Base-by-base conservation (phyloP, 2,329 filamentous ascomycete genomes). In the Ceratocystis destructans region DNA sequence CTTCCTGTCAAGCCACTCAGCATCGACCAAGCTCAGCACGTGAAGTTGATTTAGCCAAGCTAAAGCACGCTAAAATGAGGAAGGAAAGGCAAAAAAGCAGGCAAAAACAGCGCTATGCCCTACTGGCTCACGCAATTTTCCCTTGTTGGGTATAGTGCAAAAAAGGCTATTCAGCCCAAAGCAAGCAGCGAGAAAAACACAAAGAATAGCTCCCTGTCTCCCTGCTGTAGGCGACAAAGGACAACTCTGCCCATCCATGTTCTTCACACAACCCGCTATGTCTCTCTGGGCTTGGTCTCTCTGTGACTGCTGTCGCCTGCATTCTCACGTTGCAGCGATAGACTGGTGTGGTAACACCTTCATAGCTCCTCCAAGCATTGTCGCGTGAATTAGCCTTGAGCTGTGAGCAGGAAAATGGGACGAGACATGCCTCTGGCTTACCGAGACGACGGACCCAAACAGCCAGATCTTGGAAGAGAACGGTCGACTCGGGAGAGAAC, bases 81-180 rank as follows among this genome's bases (percentile, higher is more conserved):
- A 41, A 41, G 10, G 37, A 41, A 41, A 41, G 8, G 37, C 10
- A 37, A 37, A 12, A 37, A 41, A 12, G 37, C 37, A 41, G 4
- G 31, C 53, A 22, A 31, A 33, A 28, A n/a, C 31, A 28, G 17
- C 25, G 53, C 53, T 57, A 33, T 57, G 53, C 17, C 15, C 22
- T 57, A 22, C 10, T 31, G 53, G 31, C 31, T 57, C 12, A 57
- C 25, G 5, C 53, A 57, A 22, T 33, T 28, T 33, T 57, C 5
- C 53, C 53, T 15, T 57, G 22, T 57, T 57, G 5, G 22, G 53
- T n/a, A 57, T 57, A 57, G 53, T 28, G 53, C 25, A 10, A 57
- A 57, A 57, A 57, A 57, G 53, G 7, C 53, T 57, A 57, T 57
- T 57, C 53, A 57, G 53, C 53, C 53, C 25, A 57, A 28, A 28